phyloP scores from a whole-genome alignment of 257 asterid genomes.

The Jacaranda copaia region DNA sequence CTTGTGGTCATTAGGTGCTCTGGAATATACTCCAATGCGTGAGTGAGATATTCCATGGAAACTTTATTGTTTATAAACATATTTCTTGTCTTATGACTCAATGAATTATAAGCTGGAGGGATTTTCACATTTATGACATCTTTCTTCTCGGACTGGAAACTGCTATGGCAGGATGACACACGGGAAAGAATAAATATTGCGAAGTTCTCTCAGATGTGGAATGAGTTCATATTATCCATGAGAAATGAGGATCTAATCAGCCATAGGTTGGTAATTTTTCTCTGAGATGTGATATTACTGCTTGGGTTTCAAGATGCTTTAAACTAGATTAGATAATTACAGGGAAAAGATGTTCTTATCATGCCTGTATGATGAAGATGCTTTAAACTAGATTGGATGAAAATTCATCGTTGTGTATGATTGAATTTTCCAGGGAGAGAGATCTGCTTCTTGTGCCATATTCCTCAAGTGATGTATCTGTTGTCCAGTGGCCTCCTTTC shows the following conservation, averaged over 20 bases:
- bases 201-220: slow-evolving; percentile 99
- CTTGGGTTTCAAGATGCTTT: slow-evolving; percentile 19
- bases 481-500: slow-evolving; percentile 99
- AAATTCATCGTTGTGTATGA: slow-evolving; percentile 28
- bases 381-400: slow-evolving; percentile 1
- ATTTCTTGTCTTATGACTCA: slow-evolving; percentile 4
- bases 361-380: background rate
- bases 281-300: slow-evolving; percentile 10
- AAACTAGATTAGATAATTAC: slow-evolving; percentile 10
- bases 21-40: background rate
- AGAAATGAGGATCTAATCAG: slow-evolving; percentile 93
- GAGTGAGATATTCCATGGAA: slow-evolving; percentile 9
- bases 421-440: slow-evolving; percentile 71
- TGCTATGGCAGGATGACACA: slow-evolving; percentile 65
- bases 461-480: slow-evolving; percentile 83
- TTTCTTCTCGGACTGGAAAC: slow-evolving; percentile 35
- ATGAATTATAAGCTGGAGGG: background rate
- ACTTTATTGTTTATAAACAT: slow-evolving; percentile 15
- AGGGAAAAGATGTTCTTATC: slow-evolving; percentile 1
- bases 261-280: slow-evolving; percentile 61
- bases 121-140: slow-evolving; percentile 20
- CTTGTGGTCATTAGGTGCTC: slow-evolving; percentile 31
- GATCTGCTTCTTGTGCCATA: slow-evolving; percentile 95
- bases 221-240: slow-evolving; percentile 91
- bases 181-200: slow-evolving; percentile 80